Evolutionary conservation across 805 yeast genomes (phyloP).

Genomic region (Candida cerambycidarum): DNA sequence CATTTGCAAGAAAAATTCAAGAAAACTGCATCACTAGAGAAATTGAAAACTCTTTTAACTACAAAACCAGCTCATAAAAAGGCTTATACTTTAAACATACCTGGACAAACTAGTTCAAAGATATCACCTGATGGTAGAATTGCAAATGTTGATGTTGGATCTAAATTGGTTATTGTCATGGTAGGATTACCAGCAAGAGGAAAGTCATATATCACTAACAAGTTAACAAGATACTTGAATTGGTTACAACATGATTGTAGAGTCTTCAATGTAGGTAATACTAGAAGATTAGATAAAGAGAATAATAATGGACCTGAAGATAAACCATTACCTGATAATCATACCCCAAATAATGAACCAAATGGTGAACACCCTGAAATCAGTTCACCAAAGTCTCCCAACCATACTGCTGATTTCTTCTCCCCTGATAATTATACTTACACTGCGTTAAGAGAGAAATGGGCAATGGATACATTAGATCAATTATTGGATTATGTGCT

Average conservation of each 20-base stretch:
- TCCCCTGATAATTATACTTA: constrained; percentile 72
- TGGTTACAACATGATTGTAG: constrained; percentile 91
- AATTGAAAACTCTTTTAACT: constrained; percentile 33
- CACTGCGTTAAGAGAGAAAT: constrained; percentile 72
- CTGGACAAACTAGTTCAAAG: constrained; percentile 84
- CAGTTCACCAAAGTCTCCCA: constrained; percentile 12
- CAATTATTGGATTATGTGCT: constrained; percentile 78
- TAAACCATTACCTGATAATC: constrained; percentile 51
- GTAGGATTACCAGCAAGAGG: constrained; percentile 97
- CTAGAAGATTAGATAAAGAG: constrained; percentile 72
- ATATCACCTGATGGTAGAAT: constrained; percentile 74
- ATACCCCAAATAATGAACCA: constrained; percentile 34
- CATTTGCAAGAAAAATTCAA: constrained; percentile 37
- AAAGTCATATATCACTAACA: constrained; percentile 89
- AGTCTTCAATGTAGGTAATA: constrained; percentile 94
- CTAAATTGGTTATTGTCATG: constrained; percentile 90
- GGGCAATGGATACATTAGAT: constrained; percentile 95
- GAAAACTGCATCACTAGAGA: constrained; percentile 42
- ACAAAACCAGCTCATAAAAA: constrained; percentile 47
- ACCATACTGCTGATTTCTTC: constrained; percentile 82
- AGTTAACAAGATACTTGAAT: constrained; percentile 83
- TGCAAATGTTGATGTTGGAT: constrained; percentile 67
- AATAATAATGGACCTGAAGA: constrained; percentile 66
- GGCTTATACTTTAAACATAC: constrained; percentile 86
- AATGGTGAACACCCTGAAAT: constrained; percentile 10